These are phyloP conservation scores for Corinectria fuckeliana DNA, from an alignment of 2,329 filamentous ascomycete species.

Conservation along the genomic window DNA sequence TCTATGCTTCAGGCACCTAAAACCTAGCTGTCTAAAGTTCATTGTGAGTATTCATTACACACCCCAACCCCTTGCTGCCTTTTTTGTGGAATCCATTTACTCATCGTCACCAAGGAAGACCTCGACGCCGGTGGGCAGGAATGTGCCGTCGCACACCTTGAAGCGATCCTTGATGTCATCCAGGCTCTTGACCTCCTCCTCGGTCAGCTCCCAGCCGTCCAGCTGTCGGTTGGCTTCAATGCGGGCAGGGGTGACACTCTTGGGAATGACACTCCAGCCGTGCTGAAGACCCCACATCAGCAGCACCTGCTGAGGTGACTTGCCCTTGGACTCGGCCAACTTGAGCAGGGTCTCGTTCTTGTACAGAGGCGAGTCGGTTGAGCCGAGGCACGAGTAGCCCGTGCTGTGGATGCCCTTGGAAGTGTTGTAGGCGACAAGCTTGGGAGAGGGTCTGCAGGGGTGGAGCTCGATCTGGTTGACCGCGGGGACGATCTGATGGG, in stretches of 20 bases:
- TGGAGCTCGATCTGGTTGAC: constrained; percentile 87
- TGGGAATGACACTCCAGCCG: constrained; percentile 85
- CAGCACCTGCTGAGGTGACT: constrained; percentile 77
- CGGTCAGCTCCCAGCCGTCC: constrained; percentile 75
- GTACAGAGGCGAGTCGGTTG: constrained; percentile 72
- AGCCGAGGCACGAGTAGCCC: constrained; percentile 77
- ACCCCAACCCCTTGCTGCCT: neutral
- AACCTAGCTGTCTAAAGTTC: neutral
- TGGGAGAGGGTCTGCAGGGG: constrained; percentile 81
- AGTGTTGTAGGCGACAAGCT: constrained; percentile 75
- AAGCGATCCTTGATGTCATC: constrained; percentile 75
- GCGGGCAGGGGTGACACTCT: constrained; percentile 75
- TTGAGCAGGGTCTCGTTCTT: constrained; percentile 68
- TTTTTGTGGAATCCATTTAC: constrained; percentile 47
- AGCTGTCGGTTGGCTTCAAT: constrained; percentile 79
- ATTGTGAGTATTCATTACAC: neutral
- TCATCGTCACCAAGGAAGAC: constrained; percentile 87
- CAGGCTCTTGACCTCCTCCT: constrained; percentile 74
- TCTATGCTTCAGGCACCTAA: neutral
- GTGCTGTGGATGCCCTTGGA: constrained; percentile 78
- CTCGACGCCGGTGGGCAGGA: constrained; percentile 68
- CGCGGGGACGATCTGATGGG: constrained; percentile 60
- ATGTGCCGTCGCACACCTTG: constrained; percentile 80
- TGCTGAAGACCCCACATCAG: constrained; percentile 82
- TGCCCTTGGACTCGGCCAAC: constrained; percentile 70